These are phyloP conservation scores for Nakazawaea sp. DNA, from an alignment of 805 yeast genomes.

Conservation along the genomic window DNA sequence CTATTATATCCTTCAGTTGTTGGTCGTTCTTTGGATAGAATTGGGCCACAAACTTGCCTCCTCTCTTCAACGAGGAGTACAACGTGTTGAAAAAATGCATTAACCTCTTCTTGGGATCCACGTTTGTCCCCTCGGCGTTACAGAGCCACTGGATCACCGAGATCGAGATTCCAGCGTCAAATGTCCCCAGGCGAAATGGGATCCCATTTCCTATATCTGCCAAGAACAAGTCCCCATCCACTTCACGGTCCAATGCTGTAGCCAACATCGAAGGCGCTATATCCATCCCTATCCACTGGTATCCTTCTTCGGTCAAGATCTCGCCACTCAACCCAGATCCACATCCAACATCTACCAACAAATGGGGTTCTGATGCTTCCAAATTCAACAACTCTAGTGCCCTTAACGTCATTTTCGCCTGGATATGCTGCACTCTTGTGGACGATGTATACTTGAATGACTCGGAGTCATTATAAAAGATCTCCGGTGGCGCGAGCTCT, in stretches of 20 bases:
- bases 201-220: conserved; percentile 92
- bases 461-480: conserved; percentile 87
- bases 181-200: conserved; percentile 93
- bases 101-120: conserved; percentile 79
- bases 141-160: conserved; percentile 98
- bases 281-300: conserved; percentile 94
- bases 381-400: conserved; percentile 84
- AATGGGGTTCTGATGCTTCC: conserved; percentile 54
- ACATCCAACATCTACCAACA: conserved; percentile 88
- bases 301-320: conserved; percentile 88
- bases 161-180: conserved; percentile 93
- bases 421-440: conserved; percentile 96
- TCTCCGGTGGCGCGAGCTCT: conserved; percentile 93
- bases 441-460: conserved; percentile 86
- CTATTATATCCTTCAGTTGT: conserved; percentile 70
- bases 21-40: conserved; percentile 89
- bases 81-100: conserved; percentile 81
- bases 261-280: conserved; percentile 95
- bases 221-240: conserved; percentile 87
- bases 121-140: conserved; percentile 80
- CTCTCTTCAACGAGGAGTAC: conserved; percentile 80
- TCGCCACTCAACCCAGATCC: conserved; percentile 97
- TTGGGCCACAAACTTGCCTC: conserved; percentile 97
- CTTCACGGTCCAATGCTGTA: conserved; percentile 84
- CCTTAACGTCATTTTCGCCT: conserved; percentile 94